Conservation (phyloP, 2,329 filamentous ascomycete genomes). For the Penicillium griseofulvum region DNA sequence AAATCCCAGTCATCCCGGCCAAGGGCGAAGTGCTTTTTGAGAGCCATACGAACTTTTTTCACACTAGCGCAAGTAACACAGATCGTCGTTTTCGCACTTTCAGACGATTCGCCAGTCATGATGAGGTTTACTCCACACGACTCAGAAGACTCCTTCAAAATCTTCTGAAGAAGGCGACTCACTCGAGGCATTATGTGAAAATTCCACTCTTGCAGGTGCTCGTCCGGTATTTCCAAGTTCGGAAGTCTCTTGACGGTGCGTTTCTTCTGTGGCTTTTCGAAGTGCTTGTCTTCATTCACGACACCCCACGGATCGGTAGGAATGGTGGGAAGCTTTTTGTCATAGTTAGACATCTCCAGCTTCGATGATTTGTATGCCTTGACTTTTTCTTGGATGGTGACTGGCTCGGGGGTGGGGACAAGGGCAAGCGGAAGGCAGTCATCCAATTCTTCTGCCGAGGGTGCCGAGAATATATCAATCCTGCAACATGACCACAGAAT, state of each 20-base stretch:
- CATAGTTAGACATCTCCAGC: constrained; percentile 15
- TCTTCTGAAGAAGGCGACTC: constrained; percentile 58
- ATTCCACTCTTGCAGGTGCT: constrained; percentile 59
- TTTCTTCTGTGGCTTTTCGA: constrained; percentile 38
- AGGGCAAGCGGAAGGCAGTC: constrained; percentile 44
- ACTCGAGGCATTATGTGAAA: constrained; percentile 56
- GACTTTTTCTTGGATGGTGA: constrained; percentile 20
- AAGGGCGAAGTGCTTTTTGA: constrained; percentile 58
- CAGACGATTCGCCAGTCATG: constrained; percentile 57
- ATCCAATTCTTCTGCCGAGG: constrained; percentile 41
- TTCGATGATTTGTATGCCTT: constrained; percentile 15
- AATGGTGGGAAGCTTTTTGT: constrained; percentile 19
- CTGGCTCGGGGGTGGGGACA: constrained; percentile 33
- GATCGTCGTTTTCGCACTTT: constrained; percentile 60
- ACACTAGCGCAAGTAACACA: constrained; percentile 62
- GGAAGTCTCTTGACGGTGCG: constrained; percentile 46
- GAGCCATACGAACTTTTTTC: constrained; percentile 56
- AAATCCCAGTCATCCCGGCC: constrained; percentile 58
- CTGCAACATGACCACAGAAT: constrained; percentile 43
- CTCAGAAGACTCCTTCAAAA: constrained; percentile 58
- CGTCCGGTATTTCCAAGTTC: constrained; percentile 53
- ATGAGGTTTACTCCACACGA: constrained; percentile 61
- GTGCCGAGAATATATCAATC: constrained; percentile 43
- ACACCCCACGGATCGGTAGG: constrained; percentile 13
- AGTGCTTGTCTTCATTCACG: constrained; percentile 24